phyloP scores from a whole-genome alignment of 106 monocot species.

The Dendrobium nobile region DNA sequence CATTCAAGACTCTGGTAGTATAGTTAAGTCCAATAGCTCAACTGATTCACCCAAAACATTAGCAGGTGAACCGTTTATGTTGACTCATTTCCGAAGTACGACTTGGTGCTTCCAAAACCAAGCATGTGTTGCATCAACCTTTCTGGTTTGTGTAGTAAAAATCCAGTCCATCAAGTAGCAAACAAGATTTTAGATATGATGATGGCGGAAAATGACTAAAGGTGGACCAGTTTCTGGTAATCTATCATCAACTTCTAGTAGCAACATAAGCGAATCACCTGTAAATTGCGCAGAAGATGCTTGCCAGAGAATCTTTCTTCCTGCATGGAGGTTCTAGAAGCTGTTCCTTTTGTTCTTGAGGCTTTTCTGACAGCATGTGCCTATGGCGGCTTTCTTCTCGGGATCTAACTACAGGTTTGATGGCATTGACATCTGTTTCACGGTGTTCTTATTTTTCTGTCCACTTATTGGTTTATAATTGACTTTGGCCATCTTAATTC shows the following conservation, averaged over 20 bases:
- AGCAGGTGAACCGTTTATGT: constrained; percentile 56
- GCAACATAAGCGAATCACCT: constrained; percentile 47
- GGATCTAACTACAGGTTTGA: constrained; percentile 78
- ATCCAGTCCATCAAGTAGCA: constrained; percentile 71
- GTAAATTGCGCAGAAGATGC: constrained; percentile 37
- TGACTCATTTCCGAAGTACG: constrained; percentile 78
- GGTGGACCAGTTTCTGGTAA: constrained; percentile 27
- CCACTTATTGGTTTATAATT: not conserved
- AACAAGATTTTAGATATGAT: constrained; percentile 84
- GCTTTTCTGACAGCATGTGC: constrained; percentile 76
- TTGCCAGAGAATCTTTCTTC: constrained; percentile 33
- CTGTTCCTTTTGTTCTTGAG: constrained; percentile 88
- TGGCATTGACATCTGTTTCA: not conserved
- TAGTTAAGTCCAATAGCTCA: constrained; percentile 7
- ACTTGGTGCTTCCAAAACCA: constrained; percentile 90
- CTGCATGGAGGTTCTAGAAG: constrained; percentile 87
- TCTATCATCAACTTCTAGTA: constrained; percentile 43
- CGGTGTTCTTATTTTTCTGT: not conserved
- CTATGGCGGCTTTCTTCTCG: constrained; percentile 75
- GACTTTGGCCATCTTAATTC: not conserved
- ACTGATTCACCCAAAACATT: constrained; percentile 5
- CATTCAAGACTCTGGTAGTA: constrained; percentile 18
- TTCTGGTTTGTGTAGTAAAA: constrained; percentile 53
- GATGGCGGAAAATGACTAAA: constrained; percentile 62
- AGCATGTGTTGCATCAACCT: constrained; percentile 84